Conservation (phyloP, 1,139 yeast species). For the Hyphopichia pseudoburtonii region DNA sequence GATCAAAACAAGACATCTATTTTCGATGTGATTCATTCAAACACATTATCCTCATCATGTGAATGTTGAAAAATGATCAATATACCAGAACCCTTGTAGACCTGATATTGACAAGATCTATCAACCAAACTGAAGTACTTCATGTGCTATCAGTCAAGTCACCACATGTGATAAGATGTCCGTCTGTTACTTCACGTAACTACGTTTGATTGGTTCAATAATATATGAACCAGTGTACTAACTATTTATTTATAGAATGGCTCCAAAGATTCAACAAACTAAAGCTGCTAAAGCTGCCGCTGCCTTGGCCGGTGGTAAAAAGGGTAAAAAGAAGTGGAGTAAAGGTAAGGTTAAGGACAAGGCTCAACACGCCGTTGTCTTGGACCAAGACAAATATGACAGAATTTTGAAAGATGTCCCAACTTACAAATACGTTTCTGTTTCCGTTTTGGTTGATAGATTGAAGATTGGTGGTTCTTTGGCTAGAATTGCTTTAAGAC, state of each 20-base stretch:
- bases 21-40: too few relatives aligned
- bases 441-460: slow-evolving; percentile 98
- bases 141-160: too few relatives aligned
- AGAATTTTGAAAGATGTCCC: slow-evolving; percentile 99
- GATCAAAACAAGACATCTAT: too few relatives aligned
- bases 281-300: slow-evolving; percentile 99
- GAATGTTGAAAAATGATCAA: too few relatives aligned
- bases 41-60: too few relatives aligned
- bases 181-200: too few relatives aligned
- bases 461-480: slow-evolving; percentile 98
- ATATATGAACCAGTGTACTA: slow-evolving; percentile 24
- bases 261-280: slow-evolving; percentile 99
- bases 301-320: slow-evolving; percentile 99
- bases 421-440: slow-evolving; percentile 97
- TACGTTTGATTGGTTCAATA: not conserved
- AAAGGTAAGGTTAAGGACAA: slow-evolving; percentile 99
- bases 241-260: slow-evolving; percentile 60
- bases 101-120: too few relatives aligned
- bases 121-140: too few relatives aligned
- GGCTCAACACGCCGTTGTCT: slow-evolving; percentile 97
- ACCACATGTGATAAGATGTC: too few relatives aligned
- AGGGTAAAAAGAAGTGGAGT: slow-evolving; percentile 99
- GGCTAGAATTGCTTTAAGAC: slow-evolving; percentile 97
- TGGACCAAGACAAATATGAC: slow-evolving; percentile 99
- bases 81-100: too few relatives aligned